These are phyloP conservation scores for Oryza meridionalis DNA, from an alignment of 176 grass and related monocot species.

Conservation along the genomic window DNA sequence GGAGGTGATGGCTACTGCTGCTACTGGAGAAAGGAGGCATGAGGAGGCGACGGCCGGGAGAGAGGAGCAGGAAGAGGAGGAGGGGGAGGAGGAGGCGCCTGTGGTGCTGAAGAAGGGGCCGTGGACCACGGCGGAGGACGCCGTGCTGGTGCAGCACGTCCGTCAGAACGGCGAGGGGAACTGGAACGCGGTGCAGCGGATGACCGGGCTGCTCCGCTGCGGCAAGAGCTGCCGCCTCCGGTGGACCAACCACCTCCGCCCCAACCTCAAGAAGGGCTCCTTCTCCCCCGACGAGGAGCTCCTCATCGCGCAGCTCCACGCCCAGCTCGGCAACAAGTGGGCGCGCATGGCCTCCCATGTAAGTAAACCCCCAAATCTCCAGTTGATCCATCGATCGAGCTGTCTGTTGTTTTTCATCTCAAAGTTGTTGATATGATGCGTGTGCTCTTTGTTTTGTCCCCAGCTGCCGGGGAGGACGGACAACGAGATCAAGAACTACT, in stretches of 20 bases:
- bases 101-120: conserved; percentile 68
- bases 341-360: conserved; percentile 67
- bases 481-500: conserved; percentile 99
- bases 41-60: background rate
- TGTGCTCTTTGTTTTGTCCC: background rate
- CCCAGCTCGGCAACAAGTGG: conserved; percentile 82
- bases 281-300: conserved; percentile 73
- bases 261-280: conserved; percentile 82
- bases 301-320: conserved; percentile 64
- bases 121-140: conserved; percentile 64
- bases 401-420: background rate
- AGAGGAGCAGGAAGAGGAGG: background rate
- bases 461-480: conserved; percentile 89
- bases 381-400: no score
- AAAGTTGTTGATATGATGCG: background rate
- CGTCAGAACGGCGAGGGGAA: conserved; percentile 64
- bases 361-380: background rate
- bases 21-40: background rate
- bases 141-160: conserved; percentile 58
- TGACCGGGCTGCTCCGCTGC: conserved; percentile 56
- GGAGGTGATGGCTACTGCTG: background rate
- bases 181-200: conserved; percentile 69
- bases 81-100: background rate
- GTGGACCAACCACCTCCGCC: conserved; percentile 86
- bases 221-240: conserved; percentile 92